These are phyloP conservation scores for Cryptococcus sp. DNA, from an alignment of 1,284 basidiomycete genomes.

Conservation along the genomic window DNA sequence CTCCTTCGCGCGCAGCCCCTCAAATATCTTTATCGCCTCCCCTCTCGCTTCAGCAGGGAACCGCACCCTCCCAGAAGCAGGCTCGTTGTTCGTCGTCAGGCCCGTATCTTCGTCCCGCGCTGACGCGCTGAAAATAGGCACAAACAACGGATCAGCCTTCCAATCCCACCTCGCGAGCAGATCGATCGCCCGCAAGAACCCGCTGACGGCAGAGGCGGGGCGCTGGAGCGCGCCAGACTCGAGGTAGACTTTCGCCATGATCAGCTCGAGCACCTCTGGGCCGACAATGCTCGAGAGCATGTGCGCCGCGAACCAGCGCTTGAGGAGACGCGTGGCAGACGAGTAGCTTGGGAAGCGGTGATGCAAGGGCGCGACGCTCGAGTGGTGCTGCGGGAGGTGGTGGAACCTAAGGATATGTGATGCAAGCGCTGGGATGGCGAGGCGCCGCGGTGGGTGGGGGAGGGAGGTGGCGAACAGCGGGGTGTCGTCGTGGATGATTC, in stretches of 20 bases:
- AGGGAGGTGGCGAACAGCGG: constrained; percentile 38
- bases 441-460: constrained; percentile 46
- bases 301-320: constrained; percentile 89
- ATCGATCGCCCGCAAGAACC: constrained; percentile 73
- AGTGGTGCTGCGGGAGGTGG: constrained; percentile 78
- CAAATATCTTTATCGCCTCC: constrained; percentile 58
- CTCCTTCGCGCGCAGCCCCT: constrained; percentile 46
- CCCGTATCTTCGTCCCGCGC: constrained; percentile 26
- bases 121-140: constrained; percentile 52
- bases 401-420: constrained; percentile 69
- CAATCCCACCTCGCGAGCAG: constrained; percentile 83
- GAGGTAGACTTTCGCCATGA: constrained; percentile 65
- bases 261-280: constrained; percentile 72
- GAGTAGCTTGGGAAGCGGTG: constrained; percentile 78
- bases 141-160: constrained; percentile 54
- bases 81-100: not conserved
- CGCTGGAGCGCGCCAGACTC: constrained; percentile 43
- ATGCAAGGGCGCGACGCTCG: constrained; percentile 71
- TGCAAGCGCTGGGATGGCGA: constrained; percentile 60
- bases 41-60: constrained; percentile 56
- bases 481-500: constrained; percentile 54
- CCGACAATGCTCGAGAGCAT: constrained; percentile 64
- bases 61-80: constrained; percentile 18
- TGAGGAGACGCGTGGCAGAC: constrained; percentile 78
- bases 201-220: constrained; percentile 57